These are phyloP conservation scores for Sonneratia caseolaris DNA, from an alignment of 345 rosid species.

Conservation along the genomic window DNA sequence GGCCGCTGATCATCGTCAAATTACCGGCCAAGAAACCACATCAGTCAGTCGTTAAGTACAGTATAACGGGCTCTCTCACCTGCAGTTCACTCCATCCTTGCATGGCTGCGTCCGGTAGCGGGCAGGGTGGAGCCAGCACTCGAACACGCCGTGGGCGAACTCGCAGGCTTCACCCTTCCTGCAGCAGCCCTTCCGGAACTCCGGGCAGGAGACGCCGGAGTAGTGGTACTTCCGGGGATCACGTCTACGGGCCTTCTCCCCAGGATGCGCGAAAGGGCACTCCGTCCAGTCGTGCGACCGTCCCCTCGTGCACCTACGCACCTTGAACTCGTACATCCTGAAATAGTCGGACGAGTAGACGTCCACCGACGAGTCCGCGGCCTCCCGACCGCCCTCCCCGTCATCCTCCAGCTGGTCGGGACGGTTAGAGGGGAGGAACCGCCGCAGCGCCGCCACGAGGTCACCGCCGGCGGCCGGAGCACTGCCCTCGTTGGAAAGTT, in stretches of 20 bases:
- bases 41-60: too few species aligned
- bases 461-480: neutral
- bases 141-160: slow-evolving; percentile 58
- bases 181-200: slow-evolving; percentile 16
- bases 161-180: slow-evolving; percentile 16
- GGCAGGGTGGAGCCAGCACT: slow-evolving; percentile 95
- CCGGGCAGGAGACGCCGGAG: slow-evolving; percentile 18
- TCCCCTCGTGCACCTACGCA: slow-evolving; percentile 14
- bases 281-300: slow-evolving; percentile 24
- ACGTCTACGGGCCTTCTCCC: slow-evolving; percentile 18
- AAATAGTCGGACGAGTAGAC: slow-evolving; percentile 16
- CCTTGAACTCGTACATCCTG: slow-evolving; percentile 21
- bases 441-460: slow-evolving; percentile 8
- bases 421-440: slow-evolving; percentile 10
- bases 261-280: slow-evolving; percentile 19
- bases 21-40: too few species aligned
- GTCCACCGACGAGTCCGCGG: slow-evolving; percentile 11
- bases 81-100: slow-evolving; percentile 63
- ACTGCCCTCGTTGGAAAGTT: neutral
- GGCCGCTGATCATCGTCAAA: too few species aligned
- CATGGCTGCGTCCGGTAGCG: slow-evolving; percentile 90
- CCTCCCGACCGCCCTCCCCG: neutral
- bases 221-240: slow-evolving; percentile 21
- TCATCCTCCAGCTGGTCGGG: slow-evolving; percentile 1
- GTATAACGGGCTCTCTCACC: slow-evolving; percentile 18